These are phyloP conservation scores for Chloropicon primus DNA, from an alignment of 139 green algal genomes.

Conservation along the genomic window DNA sequence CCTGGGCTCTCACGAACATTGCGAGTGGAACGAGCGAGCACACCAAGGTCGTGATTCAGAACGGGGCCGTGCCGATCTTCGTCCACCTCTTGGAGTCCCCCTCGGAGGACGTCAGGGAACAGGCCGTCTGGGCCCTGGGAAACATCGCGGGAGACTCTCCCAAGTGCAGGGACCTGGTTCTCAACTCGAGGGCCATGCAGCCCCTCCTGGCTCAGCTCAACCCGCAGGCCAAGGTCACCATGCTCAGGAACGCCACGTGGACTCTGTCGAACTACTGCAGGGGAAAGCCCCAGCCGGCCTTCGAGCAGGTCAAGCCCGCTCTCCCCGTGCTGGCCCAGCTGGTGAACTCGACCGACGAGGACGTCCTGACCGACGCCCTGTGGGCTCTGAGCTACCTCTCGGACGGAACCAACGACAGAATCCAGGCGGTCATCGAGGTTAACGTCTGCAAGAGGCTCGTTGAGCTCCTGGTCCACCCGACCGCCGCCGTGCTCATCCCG, in stretches of 20 bases:
- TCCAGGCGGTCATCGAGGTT: conserved; percentile 89
- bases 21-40: conserved; percentile 92
- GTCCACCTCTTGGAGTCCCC: conserved; percentile 80
- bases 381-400: conserved; percentile 98
- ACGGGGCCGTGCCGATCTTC: conserved; percentile 92
- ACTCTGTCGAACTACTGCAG: conserved; percentile 99
- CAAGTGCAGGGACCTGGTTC: conserved; percentile 87
- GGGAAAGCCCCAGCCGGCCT: conserved; percentile 51
- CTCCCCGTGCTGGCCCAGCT: conserved; percentile 82
- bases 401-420: conserved; percentile 97
- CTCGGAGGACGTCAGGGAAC: conserved; percentile 89
- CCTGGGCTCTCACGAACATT: conserved; percentile 98
- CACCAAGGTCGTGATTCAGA: conserved; percentile 94
- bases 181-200: conserved; percentile 60
- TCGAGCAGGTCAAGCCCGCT: conserved; percentile 55
- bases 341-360: conserved; percentile 84
- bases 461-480: conserved; percentile 50
- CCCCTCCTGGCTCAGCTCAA: conserved; percentile 88
- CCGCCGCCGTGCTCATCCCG: conserved; percentile 78
- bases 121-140: conserved; percentile 97
- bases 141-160: conserved; percentile 96
- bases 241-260: conserved; percentile 98
- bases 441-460: conserved; percentile 82
- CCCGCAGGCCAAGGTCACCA: conserved; percentile 81
- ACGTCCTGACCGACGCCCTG: conserved; percentile 97